phyloP scores from a whole-genome alignment of 441 rosid species.

The Aleurites moluccanus region DNA sequence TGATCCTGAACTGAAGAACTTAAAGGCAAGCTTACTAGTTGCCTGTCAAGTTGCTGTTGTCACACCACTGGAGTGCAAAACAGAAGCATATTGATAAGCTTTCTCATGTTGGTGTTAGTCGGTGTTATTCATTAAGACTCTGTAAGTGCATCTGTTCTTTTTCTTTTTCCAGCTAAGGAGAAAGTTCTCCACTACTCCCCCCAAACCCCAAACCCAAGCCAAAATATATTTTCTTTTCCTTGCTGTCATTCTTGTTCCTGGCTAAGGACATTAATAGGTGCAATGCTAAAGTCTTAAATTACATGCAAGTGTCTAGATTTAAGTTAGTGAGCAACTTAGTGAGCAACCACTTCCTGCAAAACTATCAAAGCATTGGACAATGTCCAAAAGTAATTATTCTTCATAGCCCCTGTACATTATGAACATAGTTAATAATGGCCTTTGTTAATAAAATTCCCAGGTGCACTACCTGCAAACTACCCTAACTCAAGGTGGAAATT shows the following conservation, averaged over 20 bases:
- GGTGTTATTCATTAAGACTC: not conserved
- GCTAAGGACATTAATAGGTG: not conserved
- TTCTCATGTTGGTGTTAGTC: not conserved
- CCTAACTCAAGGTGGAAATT: not conserved
- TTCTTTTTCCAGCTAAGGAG: not conserved
- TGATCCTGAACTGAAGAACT: not conserved
- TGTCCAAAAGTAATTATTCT: not conserved
- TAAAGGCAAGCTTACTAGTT: not conserved
- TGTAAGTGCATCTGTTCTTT: not conserved
- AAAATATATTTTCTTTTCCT: not conserved
- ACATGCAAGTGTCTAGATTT: not conserved
- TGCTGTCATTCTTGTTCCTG: not conserved
- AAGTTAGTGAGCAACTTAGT: too few relatives aligned
- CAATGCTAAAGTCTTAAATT: not conserved
- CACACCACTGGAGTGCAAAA: not conserved
- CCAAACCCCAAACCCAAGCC: too few relatives aligned
- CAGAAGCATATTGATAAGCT: conserved; percentile 1
- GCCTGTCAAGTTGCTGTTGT: not conserved
- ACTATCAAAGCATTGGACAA: not conserved
- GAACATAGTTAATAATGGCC: not conserved
- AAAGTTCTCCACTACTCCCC: not conserved
- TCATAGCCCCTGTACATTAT: not conserved
- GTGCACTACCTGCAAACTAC: not conserved
- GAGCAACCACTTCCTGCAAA: not conserved
- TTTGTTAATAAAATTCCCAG: not conserved